These are phyloP conservation scores for Saccharomycopsis synnaedendra DNA, from an alignment of 805 yeast genomes.

Conservation along the genomic window DNA sequence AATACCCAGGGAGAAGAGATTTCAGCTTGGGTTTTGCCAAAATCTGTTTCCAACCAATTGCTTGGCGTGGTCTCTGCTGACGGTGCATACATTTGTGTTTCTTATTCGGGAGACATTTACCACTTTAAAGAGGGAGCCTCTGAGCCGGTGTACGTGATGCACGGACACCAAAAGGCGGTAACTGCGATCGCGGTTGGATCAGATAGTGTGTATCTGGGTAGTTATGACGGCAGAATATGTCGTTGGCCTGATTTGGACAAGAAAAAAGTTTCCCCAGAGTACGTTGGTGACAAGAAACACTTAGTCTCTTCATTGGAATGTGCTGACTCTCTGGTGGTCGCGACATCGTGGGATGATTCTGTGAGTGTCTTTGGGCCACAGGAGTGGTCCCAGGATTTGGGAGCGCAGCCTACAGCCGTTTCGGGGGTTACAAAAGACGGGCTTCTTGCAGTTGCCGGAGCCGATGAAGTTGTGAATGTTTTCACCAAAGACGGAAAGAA, in stretches of 20 bases:
- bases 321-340: too few species aligned
- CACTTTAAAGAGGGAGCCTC: constrained; percentile 34
- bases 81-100: constrained; percentile 49
- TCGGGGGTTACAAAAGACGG: constrained; percentile 24
- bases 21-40: constrained; percentile 40
- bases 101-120: constrained; percentile 62
- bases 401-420: constrained; percentile 40
- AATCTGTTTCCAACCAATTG: constrained; percentile 51
- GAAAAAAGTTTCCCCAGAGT: constrained; percentile 24
- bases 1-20: constrained; percentile 33
- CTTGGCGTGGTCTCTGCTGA: constrained; percentile 69
- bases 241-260: constrained; percentile 37
- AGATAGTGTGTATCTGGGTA: constrained; percentile 44
- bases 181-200: constrained; percentile 39
- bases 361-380: too few species aligned
- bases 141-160: constrained; percentile 27
- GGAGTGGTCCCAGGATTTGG: constrained; percentile 19
- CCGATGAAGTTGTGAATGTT: constrained; percentile 26
- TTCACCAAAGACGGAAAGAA: constrained; percentile 16
- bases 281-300: constrained; percentile 45
- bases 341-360: too few species aligned
- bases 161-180: constrained; percentile 78
- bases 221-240: constrained; percentile 68
- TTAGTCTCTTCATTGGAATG: constrained; percentile 27
- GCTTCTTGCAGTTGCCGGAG: constrained; percentile 32